phyloP scores from a whole-genome alignment of 306 rosid species.

The Comarum palustre region DNA sequence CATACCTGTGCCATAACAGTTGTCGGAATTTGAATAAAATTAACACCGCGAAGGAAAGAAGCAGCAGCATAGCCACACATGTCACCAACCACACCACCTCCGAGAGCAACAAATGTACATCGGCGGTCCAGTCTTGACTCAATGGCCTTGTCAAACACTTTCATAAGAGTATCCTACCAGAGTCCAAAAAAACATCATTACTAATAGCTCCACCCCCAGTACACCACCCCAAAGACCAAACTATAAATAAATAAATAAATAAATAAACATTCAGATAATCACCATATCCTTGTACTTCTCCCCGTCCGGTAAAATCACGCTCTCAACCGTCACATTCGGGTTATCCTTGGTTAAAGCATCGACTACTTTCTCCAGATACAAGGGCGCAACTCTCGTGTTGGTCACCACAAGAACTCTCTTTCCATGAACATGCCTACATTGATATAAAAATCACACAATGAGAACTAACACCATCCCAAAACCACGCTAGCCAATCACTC shows the following conservation, averaged over 20 bases:
- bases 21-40: slow-evolving; percentile 94
- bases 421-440: slow-evolving; percentile 85
- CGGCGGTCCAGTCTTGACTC: slow-evolving; percentile 73
- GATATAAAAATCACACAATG: slow-evolving; percentile 15
- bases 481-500: slow-evolving; percentile 4
- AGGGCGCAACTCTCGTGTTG: slow-evolving; percentile 65
- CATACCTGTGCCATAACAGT: slow-evolving; percentile 94
- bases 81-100: slow-evolving; percentile 96
- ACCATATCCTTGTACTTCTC: slow-evolving; percentile 92
- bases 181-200: slow-evolving; percentile 37
- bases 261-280: slow-evolving; percentile 20
- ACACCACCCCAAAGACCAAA: neutral
- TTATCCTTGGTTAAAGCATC: slow-evolving; percentile 75
- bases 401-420: slow-evolving; percentile 92
- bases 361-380: slow-evolving; percentile 72
- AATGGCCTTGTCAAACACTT: slow-evolving; percentile 93
- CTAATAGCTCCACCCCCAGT: slow-evolving; percentile 14
- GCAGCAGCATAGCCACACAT: slow-evolving; percentile 97
- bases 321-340: slow-evolving; percentile 78
- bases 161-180: slow-evolving; percentile 76
- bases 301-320: slow-evolving; percentile 81
- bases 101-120: slow-evolving; percentile 89
- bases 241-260: slow-evolving; percentile 1
- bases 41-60: slow-evolving; percentile 80
- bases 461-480: slow-evolving; percentile 7